phyloP scores from a whole-genome alignment of 2,329 filamentous ascomycete genomes.

The Talaromyces sp. region DNA sequence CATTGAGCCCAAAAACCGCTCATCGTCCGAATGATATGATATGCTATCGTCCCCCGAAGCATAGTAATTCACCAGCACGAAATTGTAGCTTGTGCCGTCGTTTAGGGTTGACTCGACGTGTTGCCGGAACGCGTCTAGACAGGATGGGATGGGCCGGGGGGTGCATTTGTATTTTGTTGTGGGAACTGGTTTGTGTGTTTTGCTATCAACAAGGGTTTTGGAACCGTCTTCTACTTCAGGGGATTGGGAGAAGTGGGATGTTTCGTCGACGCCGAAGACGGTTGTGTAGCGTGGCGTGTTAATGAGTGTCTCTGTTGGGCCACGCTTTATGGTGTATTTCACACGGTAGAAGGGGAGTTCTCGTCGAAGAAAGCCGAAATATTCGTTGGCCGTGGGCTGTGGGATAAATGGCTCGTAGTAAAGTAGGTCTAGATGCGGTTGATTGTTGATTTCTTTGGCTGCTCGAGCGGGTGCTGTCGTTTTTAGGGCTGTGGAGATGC shows the following conservation, averaged over 20 bases:
- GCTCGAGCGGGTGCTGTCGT: conserved; percentile 49
- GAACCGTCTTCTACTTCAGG: conserved; percentile 17
- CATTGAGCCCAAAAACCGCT: conserved; percentile 66
- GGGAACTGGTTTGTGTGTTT: conserved; percentile 40
- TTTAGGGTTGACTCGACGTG: conserved; percentile 64
- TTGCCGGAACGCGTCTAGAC: conserved; percentile 61
- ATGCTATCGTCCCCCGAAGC: conserved; percentile 74
- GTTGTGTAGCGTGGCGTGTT: conserved; percentile 60
- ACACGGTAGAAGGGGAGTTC: conserved; percentile 74
- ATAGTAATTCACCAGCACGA: conserved; percentile 81
- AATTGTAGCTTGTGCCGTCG: conserved; percentile 62
- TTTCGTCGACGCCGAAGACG: conserved; percentile 62
- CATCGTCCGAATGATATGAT: conserved; percentile 75
- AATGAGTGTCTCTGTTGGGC: conserved; percentile 60
- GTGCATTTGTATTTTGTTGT: conserved; percentile 55
- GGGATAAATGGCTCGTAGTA: conserved; percentile 74
- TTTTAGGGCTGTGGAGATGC: conserved; percentile 30
- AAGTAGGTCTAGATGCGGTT: conserved; percentile 68
- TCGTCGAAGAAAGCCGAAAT: conserved; percentile 70
- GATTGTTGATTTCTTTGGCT: conserved; percentile 59
- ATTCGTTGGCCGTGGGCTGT: conserved; percentile 50
- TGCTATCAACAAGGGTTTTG: conserved; percentile 39
- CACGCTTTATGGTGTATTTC: conserved; percentile 67
- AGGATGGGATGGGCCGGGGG: conserved; percentile 64
- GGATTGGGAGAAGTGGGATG: conserved; percentile 52